phyloP scores from a whole-genome alignment of 2,329 filamentous ascomycete species.

The Alternaria burnsii region DNA sequence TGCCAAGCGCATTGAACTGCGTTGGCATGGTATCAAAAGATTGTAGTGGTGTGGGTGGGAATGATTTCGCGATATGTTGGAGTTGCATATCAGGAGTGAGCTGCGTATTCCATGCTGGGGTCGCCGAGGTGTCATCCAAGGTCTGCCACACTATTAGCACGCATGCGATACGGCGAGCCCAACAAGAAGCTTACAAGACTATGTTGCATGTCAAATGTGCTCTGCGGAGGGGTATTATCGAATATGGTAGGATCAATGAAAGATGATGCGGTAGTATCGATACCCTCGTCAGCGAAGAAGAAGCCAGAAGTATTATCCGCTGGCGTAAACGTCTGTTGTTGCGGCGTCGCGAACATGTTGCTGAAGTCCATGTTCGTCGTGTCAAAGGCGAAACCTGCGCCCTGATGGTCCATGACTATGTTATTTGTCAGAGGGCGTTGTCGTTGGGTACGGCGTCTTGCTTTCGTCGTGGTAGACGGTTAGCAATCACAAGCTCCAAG shows the following conservation, averaged over 20 bases:
- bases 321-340: slow-evolving; percentile 33
- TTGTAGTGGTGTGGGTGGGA: slow-evolving; percentile 37
- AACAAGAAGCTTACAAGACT: slow-evolving; percentile 37
- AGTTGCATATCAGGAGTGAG: slow-evolving; percentile 28
- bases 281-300: slow-evolving; percentile 47
- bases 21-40: slow-evolving; percentile 39
- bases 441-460: slow-evolving; percentile 12
- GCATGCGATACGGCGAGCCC: background rate
- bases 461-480: slow-evolving; percentile 18
- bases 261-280: slow-evolving; percentile 39
- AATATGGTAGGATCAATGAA: slow-evolving; percentile 34
- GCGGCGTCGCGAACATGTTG: slow-evolving; percentile 35
- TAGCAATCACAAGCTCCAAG: slow-evolving; percentile 32
- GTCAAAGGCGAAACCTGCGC: slow-evolving; percentile 45
- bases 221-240: slow-evolving; percentile 30
- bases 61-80: slow-evolving; percentile 31
- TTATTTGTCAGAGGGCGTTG: slow-evolving; percentile 33
- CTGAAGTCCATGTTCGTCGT: slow-evolving; percentile 41
- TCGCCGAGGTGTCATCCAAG: slow-evolving; percentile 46
- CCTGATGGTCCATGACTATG: slow-evolving; percentile 35
- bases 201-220: slow-evolving; percentile 36
- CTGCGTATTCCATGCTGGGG: slow-evolving; percentile 38
- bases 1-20: slow-evolving; percentile 34
- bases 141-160: slow-evolving; percentile 25
- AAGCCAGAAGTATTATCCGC: slow-evolving; percentile 44